Evolutionary conservation across 345 rosid genomes (phyloP).

Genomic region (Lumnitzera racemosa): DNA sequence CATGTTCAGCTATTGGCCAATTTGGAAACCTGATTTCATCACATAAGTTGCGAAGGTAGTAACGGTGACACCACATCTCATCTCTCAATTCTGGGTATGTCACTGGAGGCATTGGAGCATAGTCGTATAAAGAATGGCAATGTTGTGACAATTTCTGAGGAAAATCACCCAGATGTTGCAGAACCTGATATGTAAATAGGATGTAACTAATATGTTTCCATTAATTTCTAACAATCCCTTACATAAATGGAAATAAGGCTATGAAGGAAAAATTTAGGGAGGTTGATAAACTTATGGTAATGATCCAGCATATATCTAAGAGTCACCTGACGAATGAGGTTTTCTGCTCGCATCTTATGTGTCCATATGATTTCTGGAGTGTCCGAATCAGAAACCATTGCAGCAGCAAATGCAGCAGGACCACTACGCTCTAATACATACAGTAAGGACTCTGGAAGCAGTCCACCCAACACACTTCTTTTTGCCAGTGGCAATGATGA

Average conservation of each 20-base stretch:
- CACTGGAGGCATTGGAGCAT: conserved; percentile 99
- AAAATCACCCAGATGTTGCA: conserved; percentile 99
- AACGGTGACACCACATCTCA: conserved; percentile 99
- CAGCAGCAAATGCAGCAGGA: conserved; percentile 93
- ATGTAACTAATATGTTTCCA: conserved; percentile 5
- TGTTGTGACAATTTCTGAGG: conserved; percentile 97
- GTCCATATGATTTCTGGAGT: conserved; percentile 99
- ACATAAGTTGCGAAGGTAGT: conserved; percentile 89
- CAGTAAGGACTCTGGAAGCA: conserved; percentile 91
- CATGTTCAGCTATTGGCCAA: conserved; percentile 98
- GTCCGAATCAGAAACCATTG: conserved; percentile 98
- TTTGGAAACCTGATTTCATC: conserved; percentile 93
- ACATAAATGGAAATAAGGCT: no score
- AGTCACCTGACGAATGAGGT: conserved; percentile 85
- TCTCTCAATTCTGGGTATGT: conserved; percentile 97
- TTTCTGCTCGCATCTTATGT: conserved; percentile 98
- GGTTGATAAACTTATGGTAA: neutral
- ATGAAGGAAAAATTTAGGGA: no score
- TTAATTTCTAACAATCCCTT: neutral
- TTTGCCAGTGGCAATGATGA: conserved; percentile 93
- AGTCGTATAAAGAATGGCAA: conserved; percentile 87
- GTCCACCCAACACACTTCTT: conserved; percentile 98
- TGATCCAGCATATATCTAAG: neutral
- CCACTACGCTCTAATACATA: conserved; percentile 98
- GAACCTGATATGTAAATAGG: conserved; percentile 45